Base-by-base conservation (phyloP, 225 moss, liverwort and hornwort species). In the Thuidium tamariscinum region DNA sequence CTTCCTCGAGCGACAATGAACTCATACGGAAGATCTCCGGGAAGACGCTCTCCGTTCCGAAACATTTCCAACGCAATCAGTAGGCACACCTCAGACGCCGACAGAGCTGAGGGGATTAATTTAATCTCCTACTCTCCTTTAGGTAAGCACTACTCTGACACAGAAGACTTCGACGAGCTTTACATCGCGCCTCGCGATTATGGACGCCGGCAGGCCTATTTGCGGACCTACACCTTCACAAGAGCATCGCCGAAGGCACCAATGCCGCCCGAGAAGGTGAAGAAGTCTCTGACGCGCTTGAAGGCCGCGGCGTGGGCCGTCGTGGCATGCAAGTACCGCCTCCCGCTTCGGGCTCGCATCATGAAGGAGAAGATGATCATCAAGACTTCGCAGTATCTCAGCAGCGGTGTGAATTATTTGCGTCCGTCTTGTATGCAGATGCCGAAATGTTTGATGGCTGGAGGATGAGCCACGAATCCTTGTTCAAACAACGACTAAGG, bases 181-280 rank as follows among this genome's bases (percentile, higher is more conserved):
- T 91, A 89, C 39, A 93, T 93, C 42, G 81, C 89, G 14, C 91
- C 91, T 85, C 91, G 93, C 68, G 94, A 93, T 75, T 94, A 94
- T 55, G 79, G 88, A 63, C 93, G 93, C 81, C 84, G 94, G 88
- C 94, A 94, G 86, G 91, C 89, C 49, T 94, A 93, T 78, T 87
- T 94, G 87, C 94, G 94, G 63, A 89, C 92, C 60, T 94, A 93
- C 66, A 93, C 91, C 59, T 94, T 94, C 85, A 91, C 93, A 72
- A 90, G 94, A 82, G 87, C 90, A 41, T 88, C 90, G 41, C 90
- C 93, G 36, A 89, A 89, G 54, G 74, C 46, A 74, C 80, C 77
- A 15, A 64, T 84, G 49, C 30, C 88, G 67, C 90, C 92, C 2
- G 93, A 91, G 88, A 93, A 91, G 81, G 77, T 84, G 87, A 93